Evolutionary conservation across 306 rosid genomes (phyloP).

Genomic region (Medicago truncatula): MtrunA17r5.0-ANR NC_053042.1:20286001-20286500

Average conservation of each 20-base stretch:
- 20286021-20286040: neutral
- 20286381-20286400: neutral
- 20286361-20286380: too few relatives aligned
- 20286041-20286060: neutral
- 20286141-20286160: slow-evolving; percentile 12
- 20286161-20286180: slow-evolving; percentile 14
- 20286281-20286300: neutral
- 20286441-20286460: neutral
- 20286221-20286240: neutral
- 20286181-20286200: neutral
- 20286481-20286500: neutral
- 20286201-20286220: neutral
- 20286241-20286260: neutral
- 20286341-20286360: too few relatives aligned
- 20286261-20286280: neutral
- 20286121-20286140: neutral
- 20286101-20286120: neutral
- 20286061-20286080: slow-evolving; percentile 27
- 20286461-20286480: neutral
- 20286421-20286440: neutral
- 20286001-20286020: slow-evolving; percentile 86
- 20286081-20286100: slow-evolving; percentile 23
- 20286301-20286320: too few relatives aligned
- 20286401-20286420: neutral
- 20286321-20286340: too few relatives aligned